Evolutionary conservation across 75 land plant genomes (phyloP).

Genomic region (Pinus albicaulis): DNA sequence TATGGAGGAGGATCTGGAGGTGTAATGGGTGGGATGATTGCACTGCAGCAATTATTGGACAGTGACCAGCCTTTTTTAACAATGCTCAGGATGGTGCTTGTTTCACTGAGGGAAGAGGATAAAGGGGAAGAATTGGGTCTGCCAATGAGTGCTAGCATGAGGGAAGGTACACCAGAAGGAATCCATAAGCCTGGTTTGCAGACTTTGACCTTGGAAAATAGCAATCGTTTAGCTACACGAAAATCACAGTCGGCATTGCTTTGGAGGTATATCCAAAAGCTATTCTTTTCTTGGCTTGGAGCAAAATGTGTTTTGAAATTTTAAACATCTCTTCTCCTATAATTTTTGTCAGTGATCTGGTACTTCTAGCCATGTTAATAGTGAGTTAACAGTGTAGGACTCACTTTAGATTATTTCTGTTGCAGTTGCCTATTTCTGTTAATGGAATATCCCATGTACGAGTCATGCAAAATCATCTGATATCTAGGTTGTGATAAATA

Average conservation of each 20-base stretch:
- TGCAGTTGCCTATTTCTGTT: neutral
- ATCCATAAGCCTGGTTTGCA: constrained; percentile 20
- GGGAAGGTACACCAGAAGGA: constrained; percentile 40
- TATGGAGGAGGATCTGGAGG: constrained; percentile 95
- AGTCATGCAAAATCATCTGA: neutral
- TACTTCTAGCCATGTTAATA: neutral
- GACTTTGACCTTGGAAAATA: constrained; percentile 14
- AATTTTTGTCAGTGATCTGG: neutral
- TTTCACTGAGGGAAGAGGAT: constrained; percentile 93
- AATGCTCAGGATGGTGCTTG: constrained; percentile 98
- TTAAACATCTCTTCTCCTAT: neutral
- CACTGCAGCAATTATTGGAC: constrained; percentile 90
- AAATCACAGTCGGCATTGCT: constrained; percentile 74
- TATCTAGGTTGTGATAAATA: neutral
- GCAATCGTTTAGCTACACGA: constrained; percentile 27
- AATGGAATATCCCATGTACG: neutral
- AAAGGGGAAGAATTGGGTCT: constrained; percentile 56
- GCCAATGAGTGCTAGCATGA: constrained; percentile 30
- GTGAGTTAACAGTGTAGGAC: neutral
- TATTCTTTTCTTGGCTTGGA: neutral
- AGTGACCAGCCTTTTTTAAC: constrained; percentile 98
- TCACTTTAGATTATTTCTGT: neutral
- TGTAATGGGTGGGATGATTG: constrained; percentile 90
- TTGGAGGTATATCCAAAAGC: constrained; percentile 60
- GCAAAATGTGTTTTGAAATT: neutral